Base-by-base conservation (phyloP, 257 asterid genomes). In the Plantago major region DNA sequence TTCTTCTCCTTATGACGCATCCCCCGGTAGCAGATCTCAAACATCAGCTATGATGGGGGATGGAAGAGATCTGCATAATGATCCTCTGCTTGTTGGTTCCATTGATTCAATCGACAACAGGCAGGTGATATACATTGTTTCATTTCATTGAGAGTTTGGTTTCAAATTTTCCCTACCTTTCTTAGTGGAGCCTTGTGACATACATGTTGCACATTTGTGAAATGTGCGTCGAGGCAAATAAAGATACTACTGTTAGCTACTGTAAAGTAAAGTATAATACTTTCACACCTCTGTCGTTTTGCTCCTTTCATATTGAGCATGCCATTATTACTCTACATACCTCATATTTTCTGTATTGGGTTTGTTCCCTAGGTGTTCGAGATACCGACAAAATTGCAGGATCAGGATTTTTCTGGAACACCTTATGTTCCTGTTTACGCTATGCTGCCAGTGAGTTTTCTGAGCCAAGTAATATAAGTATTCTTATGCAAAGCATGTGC, bases 371-470 rank as follows among this genome's bases (percentile, higher is more conserved):
- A 92, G 99, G 90, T 81, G 69, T 69, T 76, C 46, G 95, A 79
- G 76, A 51, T 80, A 69, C 85, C 88, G 14, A 73, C 82, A 64
- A 82, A 83, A 71, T 68, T 80, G 70, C 90, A 76, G 83, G 96
- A 81, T 76, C 83, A 69, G 74, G 89, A 84, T 73, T 92, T 92
- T 77, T 71, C 94, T 59, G 97, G 96, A 67, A 81, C 97, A 22
- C 86, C 95, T 38, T 78, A 70, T 81, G 82, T 89, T 67, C 97
- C 99, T 58, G 84, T 86, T 67, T 92, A 84, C 73, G 95, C 84
- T 66, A 84, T 81, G 99, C 87, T 92, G 64, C 99, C 99, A 46
- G 97, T 92, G 82, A 86, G 99, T 82, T 58, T 53, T 62, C 73
- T n/a, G 33, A 57, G 37, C 64, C 52, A 67, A 10, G 38, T 45